Conservation (phyloP, 75 land plant species). For the Azolla pinnata region DNA sequence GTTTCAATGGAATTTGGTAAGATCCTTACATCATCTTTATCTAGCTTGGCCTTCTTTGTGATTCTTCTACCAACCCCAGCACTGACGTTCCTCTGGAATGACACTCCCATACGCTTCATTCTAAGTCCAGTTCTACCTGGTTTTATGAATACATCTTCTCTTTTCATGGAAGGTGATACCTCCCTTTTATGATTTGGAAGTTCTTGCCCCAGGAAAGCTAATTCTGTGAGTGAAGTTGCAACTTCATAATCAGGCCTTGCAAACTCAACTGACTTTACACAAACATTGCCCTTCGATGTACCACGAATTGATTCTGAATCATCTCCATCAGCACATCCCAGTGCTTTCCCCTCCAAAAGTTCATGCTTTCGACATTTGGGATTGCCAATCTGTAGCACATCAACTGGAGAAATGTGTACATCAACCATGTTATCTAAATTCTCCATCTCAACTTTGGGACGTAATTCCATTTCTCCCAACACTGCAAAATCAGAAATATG, state of each 20-base stretch:
- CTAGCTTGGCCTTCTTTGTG: neutral
- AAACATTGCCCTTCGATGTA: too few relatives aligned
- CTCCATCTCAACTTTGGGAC: too few relatives aligned
- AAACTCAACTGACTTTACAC: neutral
- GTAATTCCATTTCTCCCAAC: too few relatives aligned
- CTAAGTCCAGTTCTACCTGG: slow-evolving; percentile 3
- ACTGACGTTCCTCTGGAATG: neutral
- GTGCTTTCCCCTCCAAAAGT: neutral
- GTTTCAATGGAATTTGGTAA: neutral
- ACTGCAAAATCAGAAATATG: too few relatives aligned
- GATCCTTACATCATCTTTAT: neutral
- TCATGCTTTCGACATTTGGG: too few relatives aligned
- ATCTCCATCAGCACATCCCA: too few relatives aligned
- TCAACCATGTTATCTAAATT: too few relatives aligned
- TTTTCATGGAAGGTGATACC: neutral
- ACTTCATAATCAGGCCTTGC: slow-evolving; percentile 8
- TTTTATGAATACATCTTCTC: neutral
- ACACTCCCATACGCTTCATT: slow-evolving; percentile 4
- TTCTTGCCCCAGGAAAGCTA: neutral
- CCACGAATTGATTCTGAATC: too few relatives aligned
- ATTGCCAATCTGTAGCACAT: too few relatives aligned
- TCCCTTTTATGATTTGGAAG: neutral
- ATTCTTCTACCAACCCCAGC: neutral
- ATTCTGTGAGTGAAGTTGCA: slow-evolving; percentile 6
- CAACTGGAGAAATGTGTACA: too few relatives aligned